These are phyloP conservation scores for Ruellia speciosa DNA, from an alignment of 305 asterid species.

Conservation along the genomic window DNA sequence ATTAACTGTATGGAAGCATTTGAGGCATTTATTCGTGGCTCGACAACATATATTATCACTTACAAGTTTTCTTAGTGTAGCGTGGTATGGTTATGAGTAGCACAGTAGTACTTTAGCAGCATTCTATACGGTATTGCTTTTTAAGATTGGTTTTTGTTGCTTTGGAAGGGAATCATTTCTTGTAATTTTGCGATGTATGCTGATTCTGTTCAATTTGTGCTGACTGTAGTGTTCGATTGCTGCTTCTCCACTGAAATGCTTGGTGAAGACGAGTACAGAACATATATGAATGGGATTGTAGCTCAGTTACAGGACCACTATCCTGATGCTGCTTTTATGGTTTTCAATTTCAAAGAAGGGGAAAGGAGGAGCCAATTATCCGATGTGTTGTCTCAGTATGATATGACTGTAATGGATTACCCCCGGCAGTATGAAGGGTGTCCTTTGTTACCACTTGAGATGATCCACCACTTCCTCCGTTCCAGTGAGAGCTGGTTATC, in stretches of 20 bases:
- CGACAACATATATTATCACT: too few species aligned
- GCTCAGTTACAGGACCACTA: constrained; percentile 97
- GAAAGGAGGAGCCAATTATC: constrained; percentile 88
- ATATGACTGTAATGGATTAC: constrained; percentile 98
- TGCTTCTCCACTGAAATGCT: constrained; percentile 89
- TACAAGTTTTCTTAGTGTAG: too few species aligned
- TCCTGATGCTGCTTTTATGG: constrained; percentile 98
- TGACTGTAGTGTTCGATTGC: constrained; percentile 84
- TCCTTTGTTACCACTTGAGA: constrained; percentile 82
- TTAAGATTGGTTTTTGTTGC: too few species aligned
- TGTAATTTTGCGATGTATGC: too few species aligned
- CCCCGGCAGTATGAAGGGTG: constrained; percentile 93
- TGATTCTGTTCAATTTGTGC: constrained; percentile 7
- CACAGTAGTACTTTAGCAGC: too few species aligned
- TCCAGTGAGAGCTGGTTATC: constrained; percentile 99
- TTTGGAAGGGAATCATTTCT: too few species aligned
- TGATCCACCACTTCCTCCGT: constrained; percentile 92
- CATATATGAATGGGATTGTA: constrained; percentile 82
- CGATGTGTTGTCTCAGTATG: constrained; percentile 80
- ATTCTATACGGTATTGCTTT: too few species aligned
- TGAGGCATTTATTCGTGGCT: too few species aligned
- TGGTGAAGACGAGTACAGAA: constrained; percentile 82
- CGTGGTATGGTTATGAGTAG: too few species aligned
- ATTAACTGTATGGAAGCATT: too few species aligned
- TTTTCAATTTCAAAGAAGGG: constrained; percentile 92